phyloP scores from a whole-genome alignment of 805 yeast species.

The Dipodascus geniculatus region DNA sequence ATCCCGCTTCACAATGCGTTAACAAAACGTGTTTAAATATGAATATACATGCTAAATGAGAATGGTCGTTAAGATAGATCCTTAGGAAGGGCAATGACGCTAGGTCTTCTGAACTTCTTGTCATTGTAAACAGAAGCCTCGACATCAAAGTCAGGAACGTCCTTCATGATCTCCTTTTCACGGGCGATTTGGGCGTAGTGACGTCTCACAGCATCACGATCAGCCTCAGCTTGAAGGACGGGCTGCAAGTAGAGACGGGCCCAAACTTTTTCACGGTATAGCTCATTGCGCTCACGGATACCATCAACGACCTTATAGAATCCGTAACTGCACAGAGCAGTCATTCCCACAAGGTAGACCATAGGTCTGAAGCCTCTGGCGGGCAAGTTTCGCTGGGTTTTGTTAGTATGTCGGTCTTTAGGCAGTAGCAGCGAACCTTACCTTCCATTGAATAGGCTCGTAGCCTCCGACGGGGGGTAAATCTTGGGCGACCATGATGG shows the following conservation, averaged over 20 bases:
- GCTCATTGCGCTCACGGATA: slow-evolving; percentile 61
- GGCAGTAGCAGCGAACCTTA: slow-evolving; percentile 10
- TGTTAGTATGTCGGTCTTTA: not conserved
- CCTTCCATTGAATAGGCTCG: slow-evolving; percentile 77
- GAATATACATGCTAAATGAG: not conserved
- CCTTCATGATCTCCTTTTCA: slow-evolving; percentile 57
- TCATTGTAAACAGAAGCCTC: slow-evolving; percentile 36
- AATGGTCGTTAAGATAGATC: not conserved
- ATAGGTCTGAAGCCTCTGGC: slow-evolving; percentile 75
- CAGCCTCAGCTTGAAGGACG: slow-evolving; percentile 68
- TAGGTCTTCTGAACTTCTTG: slow-evolving; percentile 30
- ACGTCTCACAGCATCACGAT: slow-evolving; percentile 66
- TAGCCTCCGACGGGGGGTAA: slow-evolving; percentile 82
- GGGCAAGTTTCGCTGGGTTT: slow-evolving; percentile 52
- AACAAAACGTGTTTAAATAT: not conserved
- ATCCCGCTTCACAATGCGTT: not conserved
- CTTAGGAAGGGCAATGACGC: slow-evolving; percentile 23
- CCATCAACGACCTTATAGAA: slow-evolving; percentile 56
- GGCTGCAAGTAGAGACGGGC: slow-evolving; percentile 64
- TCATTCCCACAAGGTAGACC: slow-evolving; percentile 53
- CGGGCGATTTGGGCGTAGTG: slow-evolving; percentile 50
- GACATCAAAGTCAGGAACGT: slow-evolving; percentile 51
- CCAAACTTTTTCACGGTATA: slow-evolving; percentile 67
- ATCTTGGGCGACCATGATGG: slow-evolving; percentile 40
- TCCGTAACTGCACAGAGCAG: slow-evolving; percentile 58